Evolutionary conservation across 306 rosid genomes (phyloP).

Genomic region (Purshia tridentata): DNA sequence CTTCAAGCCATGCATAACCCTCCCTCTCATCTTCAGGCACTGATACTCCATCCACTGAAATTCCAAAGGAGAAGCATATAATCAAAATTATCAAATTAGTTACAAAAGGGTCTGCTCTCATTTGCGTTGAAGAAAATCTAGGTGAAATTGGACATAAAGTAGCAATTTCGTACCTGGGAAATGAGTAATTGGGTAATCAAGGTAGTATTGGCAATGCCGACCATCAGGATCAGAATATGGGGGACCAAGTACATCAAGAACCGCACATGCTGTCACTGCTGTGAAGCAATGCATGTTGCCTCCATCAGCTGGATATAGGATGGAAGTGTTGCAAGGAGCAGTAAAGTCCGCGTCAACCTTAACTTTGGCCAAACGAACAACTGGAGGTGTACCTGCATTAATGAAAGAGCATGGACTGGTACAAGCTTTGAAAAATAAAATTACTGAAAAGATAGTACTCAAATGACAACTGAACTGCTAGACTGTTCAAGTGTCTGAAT

Average conservation of each 20-base stretch:
- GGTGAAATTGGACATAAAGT: too few species aligned
- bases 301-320: conserved; percentile 87
- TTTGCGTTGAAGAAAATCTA: neutral
- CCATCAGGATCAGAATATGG: conserved; percentile 80
- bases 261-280: conserved; percentile 88
- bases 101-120: neutral
- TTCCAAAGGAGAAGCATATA: neutral
- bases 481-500: too few species aligned
- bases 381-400: conserved; percentile 44
- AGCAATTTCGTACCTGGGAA: conserved; percentile 51
- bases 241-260: conserved; percentile 96
- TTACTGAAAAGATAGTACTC: too few species aligned
- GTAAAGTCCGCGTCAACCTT: conserved; percentile 70
- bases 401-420: neutral
- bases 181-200: conserved; percentile 47
- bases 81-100: neutral
- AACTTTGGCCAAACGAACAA: conserved; percentile 61
- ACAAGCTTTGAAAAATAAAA: too few species aligned
- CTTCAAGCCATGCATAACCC: conserved; percentile 77
- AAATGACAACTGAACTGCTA: too few species aligned
- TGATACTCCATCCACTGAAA: conserved; percentile 55
- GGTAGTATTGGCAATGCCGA: conserved; percentile 84
- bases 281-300: conserved; percentile 97
- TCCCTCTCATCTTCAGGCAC: conserved; percentile 60
- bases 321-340: conserved; percentile 73